Base-by-base conservation (phyloP, 2,329 filamentous ascomycete genomes). In the Zalaria obscura region DNA sequence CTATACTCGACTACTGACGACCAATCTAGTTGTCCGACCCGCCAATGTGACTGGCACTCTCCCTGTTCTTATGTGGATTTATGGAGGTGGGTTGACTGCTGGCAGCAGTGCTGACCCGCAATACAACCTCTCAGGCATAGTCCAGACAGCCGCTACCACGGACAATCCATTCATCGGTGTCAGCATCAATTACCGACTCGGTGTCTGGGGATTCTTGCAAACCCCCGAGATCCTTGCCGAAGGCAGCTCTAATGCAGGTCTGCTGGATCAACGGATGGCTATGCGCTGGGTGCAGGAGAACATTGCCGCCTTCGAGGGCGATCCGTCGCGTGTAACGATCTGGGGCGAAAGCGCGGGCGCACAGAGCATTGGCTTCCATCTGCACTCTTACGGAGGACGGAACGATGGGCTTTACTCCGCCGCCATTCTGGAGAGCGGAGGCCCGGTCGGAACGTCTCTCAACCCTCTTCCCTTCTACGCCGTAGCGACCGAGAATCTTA, bases 251-350 rank as follows among this genome's bases (percentile, higher is more conserved):
- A 86, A 85, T 50, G 57, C 79, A 18, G 80, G 80, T 1, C 59
- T 83, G 45, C 66, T 68, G 48, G 79, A 83, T 52, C 77, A 82
- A 57, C 65, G 70, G 45, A 51, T 70, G 9, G 63, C 74, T 8
- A 61, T 82, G 25, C 58, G 66, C 42, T 83, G 78, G 78, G 69
- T 81, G 26, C 63, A 66, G 46, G 62, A 69, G 26, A 80, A 80
- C 55, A 72, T 78, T 41, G 67, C 55, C 4, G 60, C 57, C 3
- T 79, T 82, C 57, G 77, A 76, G 0, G 78, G 77, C 2, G 70
- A 81, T 50, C 63, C 62, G 2, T 57, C 60, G 6, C 69, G 73
- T 44, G 66, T 81, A 26, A 80, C 75, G 2, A 53, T 79, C 40
- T 75, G 75, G 70, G 79, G 77, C 32, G 69, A 76, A 56, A 70